These are phyloP conservation scores for Paramecium caudatum DNA, from an alignment of 73 alveolate species.

Conservation along the genomic window DNA sequence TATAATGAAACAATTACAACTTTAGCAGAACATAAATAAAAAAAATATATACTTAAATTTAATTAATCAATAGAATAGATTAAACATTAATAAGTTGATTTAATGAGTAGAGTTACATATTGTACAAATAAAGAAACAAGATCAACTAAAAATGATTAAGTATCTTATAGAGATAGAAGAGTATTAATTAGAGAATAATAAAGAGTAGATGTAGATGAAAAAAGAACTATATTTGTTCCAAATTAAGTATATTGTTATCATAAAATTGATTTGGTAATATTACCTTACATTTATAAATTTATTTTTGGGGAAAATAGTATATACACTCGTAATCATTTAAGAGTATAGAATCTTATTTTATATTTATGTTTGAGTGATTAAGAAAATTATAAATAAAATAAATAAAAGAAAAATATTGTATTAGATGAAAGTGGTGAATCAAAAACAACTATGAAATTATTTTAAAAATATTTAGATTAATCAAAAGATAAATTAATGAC, in stretches of 20 bases:
- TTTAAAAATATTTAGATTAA: background rate
- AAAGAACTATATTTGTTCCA: slow-evolving; percentile 65
- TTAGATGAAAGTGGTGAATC: slow-evolving; percentile 30
- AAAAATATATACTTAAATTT: background rate
- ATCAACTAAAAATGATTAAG: slow-evolving; percentile 29
- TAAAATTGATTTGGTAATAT: slow-evolving; percentile 42
- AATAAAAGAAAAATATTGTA: slow-evolving; percentile 26
- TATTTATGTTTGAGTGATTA: slow-evolving; percentile 25
- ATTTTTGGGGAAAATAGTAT: background rate
- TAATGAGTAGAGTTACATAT: background rate
- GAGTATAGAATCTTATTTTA: slow-evolving; percentile 26
- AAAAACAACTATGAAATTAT: background rate
- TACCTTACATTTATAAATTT: slow-evolving; percentile 53
- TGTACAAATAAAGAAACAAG: slow-evolving; percentile 19
- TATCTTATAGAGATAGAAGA: slow-evolving; percentile 58
- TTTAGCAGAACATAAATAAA: background rate
- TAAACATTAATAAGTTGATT: slow-evolving; percentile 13
- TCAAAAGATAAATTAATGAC: slow-evolving; percentile 59
- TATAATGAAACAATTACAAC: background rate
- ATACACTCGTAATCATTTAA: slow-evolving; percentile 10
- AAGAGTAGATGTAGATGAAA: slow-evolving; percentile 55
- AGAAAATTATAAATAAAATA: slow-evolving; percentile 30
- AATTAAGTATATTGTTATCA: slow-evolving; percentile 51
- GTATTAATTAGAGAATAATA: slow-evolving; percentile 31
- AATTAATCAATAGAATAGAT: background rate